Conservation (phyloP, 371 early-diverging fungal genomes). For the Rhizopus stolonifer region DNA sequence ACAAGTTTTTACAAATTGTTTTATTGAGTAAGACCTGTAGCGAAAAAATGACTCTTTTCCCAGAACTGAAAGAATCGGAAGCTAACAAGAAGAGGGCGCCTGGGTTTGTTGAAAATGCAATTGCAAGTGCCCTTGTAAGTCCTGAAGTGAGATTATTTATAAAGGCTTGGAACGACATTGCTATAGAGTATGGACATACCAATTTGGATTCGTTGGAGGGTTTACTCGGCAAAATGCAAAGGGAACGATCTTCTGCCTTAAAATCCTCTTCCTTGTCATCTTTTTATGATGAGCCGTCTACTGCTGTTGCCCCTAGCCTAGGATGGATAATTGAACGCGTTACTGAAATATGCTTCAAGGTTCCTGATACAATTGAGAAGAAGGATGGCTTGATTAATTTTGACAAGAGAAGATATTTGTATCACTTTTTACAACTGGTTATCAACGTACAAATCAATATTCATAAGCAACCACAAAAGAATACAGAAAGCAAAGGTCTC, state of each 20-base stretch:
- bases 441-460: constrained; percentile 40
- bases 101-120: constrained; percentile 76
- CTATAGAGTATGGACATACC: constrained; percentile 43
- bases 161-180: constrained; percentile 70
- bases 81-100: constrained; percentile 49
- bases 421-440: constrained; percentile 61
- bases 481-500: constrained; percentile 2
- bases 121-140: constrained; percentile 75
- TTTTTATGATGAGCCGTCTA: constrained; percentile 2
- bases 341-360: constrained; percentile 25
- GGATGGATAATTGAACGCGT: constrained; percentile 61
- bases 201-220: constrained; percentile 65
- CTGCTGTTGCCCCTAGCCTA: constrained; percentile 42
- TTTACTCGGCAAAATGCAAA: constrained; percentile 15
- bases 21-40: constrained; percentile 51
- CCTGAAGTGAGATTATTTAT: constrained; percentile 74
- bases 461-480: constrained; percentile 9
- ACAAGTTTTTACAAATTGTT: constrained; percentile 64
- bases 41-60: constrained; percentile 33
- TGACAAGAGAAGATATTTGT: constrained; percentile 70
- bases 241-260: background rate
- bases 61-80: constrained; percentile 30
- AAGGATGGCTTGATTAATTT: constrained; percentile 59
- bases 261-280: constrained; percentile 4
- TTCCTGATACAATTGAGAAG: constrained; percentile 46